Percentiles rank a stretch among this genome's conserved stretches.
Evolutionary conservation across 2,329 filamentous ascomycete species (phyloP).

Genomic region (Venturia asperata): DNA sequence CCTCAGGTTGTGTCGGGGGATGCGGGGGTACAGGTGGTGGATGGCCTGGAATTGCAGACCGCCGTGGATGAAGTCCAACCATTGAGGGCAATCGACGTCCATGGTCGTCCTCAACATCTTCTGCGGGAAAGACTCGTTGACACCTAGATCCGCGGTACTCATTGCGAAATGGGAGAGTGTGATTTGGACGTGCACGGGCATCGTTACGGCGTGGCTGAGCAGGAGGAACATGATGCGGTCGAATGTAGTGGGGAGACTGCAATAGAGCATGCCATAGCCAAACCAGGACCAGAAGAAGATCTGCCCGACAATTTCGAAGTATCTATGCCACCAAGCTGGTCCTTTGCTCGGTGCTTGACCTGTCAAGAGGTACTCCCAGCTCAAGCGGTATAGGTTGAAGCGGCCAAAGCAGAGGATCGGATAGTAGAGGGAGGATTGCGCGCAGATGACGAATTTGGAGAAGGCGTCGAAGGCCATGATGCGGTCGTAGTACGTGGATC

Average conservation of each 20-base stretch:
- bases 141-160: slow-evolving; percentile 58
- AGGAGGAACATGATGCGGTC: slow-evolving; percentile 56
- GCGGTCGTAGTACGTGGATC: slow-evolving; percentile 59
- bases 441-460: slow-evolving; percentile 52
- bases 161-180: slow-evolving; percentile 67
- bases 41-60: slow-evolving; percentile 67
- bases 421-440: slow-evolving; percentile 63
- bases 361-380: slow-evolving; percentile 57
- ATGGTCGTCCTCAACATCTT: slow-evolving; percentile 65
- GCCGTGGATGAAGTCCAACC: slow-evolving; percentile 66
- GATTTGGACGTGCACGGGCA: slow-evolving; percentile 65
- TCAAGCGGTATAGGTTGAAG: slow-evolving; percentile 65
- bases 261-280: slow-evolving; percentile 58
- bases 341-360: slow-evolving; percentile 50
- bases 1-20: slow-evolving; percentile 62
- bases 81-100: slow-evolving; percentile 65
- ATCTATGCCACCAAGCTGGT: slow-evolving; percentile 61
- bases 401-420: slow-evolving; percentile 59
- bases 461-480: slow-evolving; percentile 56
- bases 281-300: slow-evolving; percentile 60
- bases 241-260: slow-evolving; percentile 50
- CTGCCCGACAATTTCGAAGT: slow-evolving; percentile 57
- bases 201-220: slow-evolving; percentile 57
- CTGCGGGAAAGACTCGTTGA: slow-evolving; percentile 60
- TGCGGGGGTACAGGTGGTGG: slow-evolving; percentile 62